These are phyloP conservation scores for Russula compacta DNA, from an alignment of 768 basidiomycete genomes.

Conservation along the genomic window DNA sequence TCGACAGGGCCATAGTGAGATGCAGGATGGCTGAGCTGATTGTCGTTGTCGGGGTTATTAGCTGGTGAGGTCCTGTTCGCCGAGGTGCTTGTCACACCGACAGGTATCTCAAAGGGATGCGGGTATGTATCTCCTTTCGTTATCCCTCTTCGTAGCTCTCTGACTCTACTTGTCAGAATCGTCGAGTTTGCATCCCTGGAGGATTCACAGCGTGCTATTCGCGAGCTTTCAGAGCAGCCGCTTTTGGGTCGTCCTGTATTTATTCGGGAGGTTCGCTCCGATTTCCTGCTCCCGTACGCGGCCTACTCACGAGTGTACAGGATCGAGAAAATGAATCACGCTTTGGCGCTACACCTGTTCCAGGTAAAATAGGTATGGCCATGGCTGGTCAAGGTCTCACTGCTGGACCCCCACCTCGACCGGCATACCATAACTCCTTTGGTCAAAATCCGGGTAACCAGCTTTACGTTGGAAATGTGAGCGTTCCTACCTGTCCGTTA, in stretches of 20 bases:
- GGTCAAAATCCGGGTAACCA: slow-evolving; percentile 78
- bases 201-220: slow-evolving; percentile 82
- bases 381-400: slow-evolving; percentile 87
- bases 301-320: slow-evolving; percentile 34
- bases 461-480: slow-evolving; percentile 85
- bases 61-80: slow-evolving; percentile 99
- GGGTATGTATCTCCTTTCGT: slow-evolving; percentile 54
- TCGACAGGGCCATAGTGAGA: slow-evolving; percentile 42
- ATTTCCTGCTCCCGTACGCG: slow-evolving; percentile 1
- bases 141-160: neutral
- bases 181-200: slow-evolving; percentile 91
- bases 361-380: slow-evolving; percentile 92
- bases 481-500: slow-evolving; percentile 21
- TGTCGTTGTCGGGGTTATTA: slow-evolving; percentile 80
- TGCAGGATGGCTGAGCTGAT: slow-evolving; percentile 75
- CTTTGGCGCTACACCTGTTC: slow-evolving; percentile 91
- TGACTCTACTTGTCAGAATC: slow-evolving; percentile 47
- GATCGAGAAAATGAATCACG: slow-evolving; percentile 95
- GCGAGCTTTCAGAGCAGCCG: slow-evolving; percentile 80
- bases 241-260: slow-evolving; percentile 94
- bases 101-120: slow-evolving; percentile 97
- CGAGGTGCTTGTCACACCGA: slow-evolving; percentile 96
- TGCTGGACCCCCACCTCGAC: slow-evolving; percentile 74
- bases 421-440: slow-evolving; percentile 71
- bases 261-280: slow-evolving; percentile 75